Percentiles rank a stretch among this genome's conserved stretches.
phyloP scores from a whole-genome alignment of 2,329 filamentous ascomycete species.

The Penicillium glabrum region DNA sequence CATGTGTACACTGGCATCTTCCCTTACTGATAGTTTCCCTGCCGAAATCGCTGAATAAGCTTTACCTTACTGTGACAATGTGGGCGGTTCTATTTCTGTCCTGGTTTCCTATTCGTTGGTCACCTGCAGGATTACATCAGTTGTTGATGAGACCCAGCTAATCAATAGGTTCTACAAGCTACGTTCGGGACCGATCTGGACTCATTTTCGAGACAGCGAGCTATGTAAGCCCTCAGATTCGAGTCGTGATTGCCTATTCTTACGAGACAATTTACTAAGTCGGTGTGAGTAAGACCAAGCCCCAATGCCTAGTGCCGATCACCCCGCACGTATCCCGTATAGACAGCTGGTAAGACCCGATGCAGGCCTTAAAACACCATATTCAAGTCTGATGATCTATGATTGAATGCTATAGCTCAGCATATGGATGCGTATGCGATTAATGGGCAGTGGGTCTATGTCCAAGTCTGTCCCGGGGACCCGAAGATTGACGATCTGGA shows the following conservation, averaged over 20 bases:
- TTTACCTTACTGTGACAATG: background rate
- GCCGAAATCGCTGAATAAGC: background rate
- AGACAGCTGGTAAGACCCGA: background rate
- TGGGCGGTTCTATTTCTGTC: constrained; percentile 1
- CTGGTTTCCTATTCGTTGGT: background rate
- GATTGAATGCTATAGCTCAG: background rate
- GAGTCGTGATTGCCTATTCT: background rate
- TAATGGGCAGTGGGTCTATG: too few relatives aligned
- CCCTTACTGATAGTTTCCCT: background rate
- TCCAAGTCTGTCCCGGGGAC: too few relatives aligned
- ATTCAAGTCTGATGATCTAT: background rate
- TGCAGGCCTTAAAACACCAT: background rate
- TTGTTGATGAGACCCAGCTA: background rate
- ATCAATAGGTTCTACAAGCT: background rate
- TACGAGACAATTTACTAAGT: background rate
- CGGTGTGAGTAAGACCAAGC: background rate
- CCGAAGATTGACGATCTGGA: too few relatives aligned
- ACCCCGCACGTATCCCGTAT: background rate
- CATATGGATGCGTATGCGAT: too few relatives aligned
- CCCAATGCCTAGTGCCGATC: background rate
- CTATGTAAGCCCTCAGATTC: background rate
- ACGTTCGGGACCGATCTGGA: background rate
- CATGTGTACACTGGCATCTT: background rate
- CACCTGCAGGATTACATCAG: constrained; percentile 8
- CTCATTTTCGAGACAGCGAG: background rate